These are phyloP conservation scores for Magnaporthiopsis incrustans DNA, from an alignment of 2,329 filamentous ascomycete genomes.

Conservation along the genomic window DNA sequence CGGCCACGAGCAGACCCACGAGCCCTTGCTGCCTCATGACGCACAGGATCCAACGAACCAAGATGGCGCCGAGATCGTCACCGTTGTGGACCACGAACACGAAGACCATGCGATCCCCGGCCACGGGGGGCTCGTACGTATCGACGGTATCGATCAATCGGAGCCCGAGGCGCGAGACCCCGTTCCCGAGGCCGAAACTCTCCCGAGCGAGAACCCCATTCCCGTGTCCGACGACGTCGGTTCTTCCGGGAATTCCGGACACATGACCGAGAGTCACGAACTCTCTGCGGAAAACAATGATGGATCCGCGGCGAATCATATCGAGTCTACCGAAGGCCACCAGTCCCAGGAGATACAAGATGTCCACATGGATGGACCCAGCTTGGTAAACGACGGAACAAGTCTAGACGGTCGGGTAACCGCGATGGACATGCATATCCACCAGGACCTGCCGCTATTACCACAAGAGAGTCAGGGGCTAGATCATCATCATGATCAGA, in stretches of 20 bases:
- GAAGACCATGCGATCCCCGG: background rate
- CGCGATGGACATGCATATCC: background rate
- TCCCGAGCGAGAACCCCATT: background rate
- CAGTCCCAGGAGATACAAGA: constrained; percentile 7
- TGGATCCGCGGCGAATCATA: background rate
- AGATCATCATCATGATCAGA: background rate
- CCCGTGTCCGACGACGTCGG: background rate
- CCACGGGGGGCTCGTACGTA: background rate
- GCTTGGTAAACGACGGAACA: constrained; percentile 2
- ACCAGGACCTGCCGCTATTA: constrained; percentile 10
- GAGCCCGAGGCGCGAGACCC: background rate
- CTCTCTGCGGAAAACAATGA: background rate
- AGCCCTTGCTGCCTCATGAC: background rate
- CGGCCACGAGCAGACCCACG: constrained; percentile 28
- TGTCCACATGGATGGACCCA: constrained; percentile 2
- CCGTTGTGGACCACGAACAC: background rate
- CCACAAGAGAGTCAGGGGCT: background rate
- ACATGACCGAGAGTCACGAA: background rate
- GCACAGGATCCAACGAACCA: background rate
- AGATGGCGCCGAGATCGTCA: background rate
- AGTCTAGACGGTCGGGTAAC: background rate
- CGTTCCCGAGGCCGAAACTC: background rate
- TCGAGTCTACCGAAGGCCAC: constrained; percentile 10
- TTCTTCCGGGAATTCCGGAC: background rate
- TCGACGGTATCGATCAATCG: background rate